A percentile compares a stretch with the other conserved stretches of the same genome.
These are phyloP conservation scores for Telopea speciosissima DNA, from an alignment of 177 flowering plant genomes.

Conservation along the genomic window DNA sequence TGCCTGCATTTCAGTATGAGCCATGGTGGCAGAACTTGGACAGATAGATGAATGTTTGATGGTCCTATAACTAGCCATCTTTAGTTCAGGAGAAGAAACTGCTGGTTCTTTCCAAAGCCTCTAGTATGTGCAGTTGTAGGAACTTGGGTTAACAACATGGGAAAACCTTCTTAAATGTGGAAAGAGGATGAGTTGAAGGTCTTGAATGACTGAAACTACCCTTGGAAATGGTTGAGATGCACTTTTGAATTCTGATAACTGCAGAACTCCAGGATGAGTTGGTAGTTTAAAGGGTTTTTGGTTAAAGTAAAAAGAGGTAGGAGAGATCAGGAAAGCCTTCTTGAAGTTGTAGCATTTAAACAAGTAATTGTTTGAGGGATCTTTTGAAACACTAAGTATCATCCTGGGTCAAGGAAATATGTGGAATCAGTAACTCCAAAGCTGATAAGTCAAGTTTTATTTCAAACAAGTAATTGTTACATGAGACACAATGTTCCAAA, in stretches of 20 bases:
- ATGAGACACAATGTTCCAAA: too few species aligned
- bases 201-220: not conserved
- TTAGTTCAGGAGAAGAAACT: not conserved
- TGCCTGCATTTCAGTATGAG: not conserved
- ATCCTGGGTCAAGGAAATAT: too few species aligned
- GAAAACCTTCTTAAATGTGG: not conserved
- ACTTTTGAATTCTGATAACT: not conserved
- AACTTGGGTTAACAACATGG: not conserved
- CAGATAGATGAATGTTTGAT: constrained; percentile 10
- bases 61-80: constrained; percentile 17
- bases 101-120: not conserved
- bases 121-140: not conserved
- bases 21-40: constrained; percentile 1
- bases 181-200: not conserved
- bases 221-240: not conserved
- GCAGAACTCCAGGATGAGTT: not conserved
- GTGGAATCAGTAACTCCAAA: too few species aligned
- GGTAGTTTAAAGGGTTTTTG: not conserved
- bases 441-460: too few species aligned
- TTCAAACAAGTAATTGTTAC: too few species aligned
- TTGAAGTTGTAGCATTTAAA: too few species aligned
- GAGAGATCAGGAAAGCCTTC: too few species aligned
- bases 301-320: not conserved
- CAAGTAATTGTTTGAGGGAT: too few species aligned
- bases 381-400: too few species aligned